Conservation (phyloP, 2,329 filamentous ascomycete genomes). For the Emergomyces orientalis region DNA sequence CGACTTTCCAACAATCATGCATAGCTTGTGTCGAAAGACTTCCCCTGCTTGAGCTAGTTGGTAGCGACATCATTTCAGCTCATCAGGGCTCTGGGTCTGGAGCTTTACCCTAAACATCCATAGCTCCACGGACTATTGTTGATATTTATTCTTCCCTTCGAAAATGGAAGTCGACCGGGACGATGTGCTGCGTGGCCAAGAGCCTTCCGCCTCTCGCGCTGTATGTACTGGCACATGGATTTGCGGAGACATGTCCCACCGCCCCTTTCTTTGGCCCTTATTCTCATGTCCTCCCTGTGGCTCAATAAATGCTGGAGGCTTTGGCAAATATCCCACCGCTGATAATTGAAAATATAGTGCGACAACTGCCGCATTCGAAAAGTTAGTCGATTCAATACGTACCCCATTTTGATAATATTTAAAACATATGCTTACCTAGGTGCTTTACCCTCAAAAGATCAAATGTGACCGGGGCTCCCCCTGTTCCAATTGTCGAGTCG, state of each 20-base stretch:
- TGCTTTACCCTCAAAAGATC: constrained; percentile 10
- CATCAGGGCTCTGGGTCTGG: background rate
- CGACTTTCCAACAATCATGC: background rate
- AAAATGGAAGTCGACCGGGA: background rate
- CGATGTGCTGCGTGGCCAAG: background rate
- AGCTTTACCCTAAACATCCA: background rate
- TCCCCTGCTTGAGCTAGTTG: background rate
- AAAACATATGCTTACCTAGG: constrained; percentile 2
- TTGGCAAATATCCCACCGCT: background rate
- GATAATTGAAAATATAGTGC: constrained; percentile 9
- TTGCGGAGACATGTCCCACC: background rate
- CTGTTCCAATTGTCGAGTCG: constrained; percentile 16
- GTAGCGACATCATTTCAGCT: background rate
- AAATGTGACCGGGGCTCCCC: constrained; percentile 17
- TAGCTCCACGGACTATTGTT: background rate
- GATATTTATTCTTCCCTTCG: background rate
- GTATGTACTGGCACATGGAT: background rate
- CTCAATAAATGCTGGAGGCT: background rate
- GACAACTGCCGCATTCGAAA: constrained; percentile 17
- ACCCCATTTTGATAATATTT: background rate
- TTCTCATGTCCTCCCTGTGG: background rate
- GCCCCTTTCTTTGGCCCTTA: too few species aligned
- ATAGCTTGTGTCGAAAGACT: background rate
- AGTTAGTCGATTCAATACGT: constrained; percentile 6
- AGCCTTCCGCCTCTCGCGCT: background rate